These are phyloP conservation scores for Lophiostoma macrostomum DNA, from an alignment of 495 filamentous ascomycete species.

Conservation along the genomic window DNA sequence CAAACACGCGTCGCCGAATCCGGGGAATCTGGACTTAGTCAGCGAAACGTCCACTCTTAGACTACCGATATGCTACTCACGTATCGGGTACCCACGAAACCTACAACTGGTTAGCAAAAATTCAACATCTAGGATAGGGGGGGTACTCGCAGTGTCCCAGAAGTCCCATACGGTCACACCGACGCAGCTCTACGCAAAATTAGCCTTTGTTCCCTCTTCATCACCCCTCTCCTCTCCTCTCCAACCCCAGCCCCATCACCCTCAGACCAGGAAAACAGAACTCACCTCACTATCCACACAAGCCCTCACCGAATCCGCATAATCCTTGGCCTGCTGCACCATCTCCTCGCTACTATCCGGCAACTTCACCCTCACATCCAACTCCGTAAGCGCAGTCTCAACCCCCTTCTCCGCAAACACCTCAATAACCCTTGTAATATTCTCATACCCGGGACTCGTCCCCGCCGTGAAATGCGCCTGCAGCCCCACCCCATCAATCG, in stretches of 20 bases:
- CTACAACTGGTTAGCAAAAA: too few species aligned
- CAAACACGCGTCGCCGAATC: conserved; percentile 31
- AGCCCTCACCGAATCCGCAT: conserved; percentile 54
- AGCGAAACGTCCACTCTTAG: too few species aligned
- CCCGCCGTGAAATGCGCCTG: conserved; percentile 60
- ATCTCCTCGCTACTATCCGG: conserved; percentile 47
- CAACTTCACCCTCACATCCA: conserved; percentile 51
- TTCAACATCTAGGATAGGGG: too few species aligned
- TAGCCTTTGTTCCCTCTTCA: too few species aligned
- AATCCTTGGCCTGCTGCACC: conserved; percentile 57
- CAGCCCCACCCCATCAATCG: conserved; percentile 60
- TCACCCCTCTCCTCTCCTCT: too few species aligned
- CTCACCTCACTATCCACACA: conserved; percentile 56
- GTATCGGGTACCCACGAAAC: conserved; percentile 41
- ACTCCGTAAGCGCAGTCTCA: conserved; percentile 62
- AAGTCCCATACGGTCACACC: conserved; percentile 69
- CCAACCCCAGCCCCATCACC: too few species aligned
- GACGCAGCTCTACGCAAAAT: too few species aligned
- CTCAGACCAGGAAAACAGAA: too few species aligned
- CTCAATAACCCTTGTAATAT: conserved; percentile 43
- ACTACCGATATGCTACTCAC: too few species aligned
- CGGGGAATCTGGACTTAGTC: conserved; percentile 19
- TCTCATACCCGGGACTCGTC: conserved; percentile 43
- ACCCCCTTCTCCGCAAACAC: conserved; percentile 49
- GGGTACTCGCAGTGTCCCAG: conserved; percentile 48